Conservation (phyloP, 1,284 basidiomycete genomes). For the Heliocybe sulcata region DNA sequence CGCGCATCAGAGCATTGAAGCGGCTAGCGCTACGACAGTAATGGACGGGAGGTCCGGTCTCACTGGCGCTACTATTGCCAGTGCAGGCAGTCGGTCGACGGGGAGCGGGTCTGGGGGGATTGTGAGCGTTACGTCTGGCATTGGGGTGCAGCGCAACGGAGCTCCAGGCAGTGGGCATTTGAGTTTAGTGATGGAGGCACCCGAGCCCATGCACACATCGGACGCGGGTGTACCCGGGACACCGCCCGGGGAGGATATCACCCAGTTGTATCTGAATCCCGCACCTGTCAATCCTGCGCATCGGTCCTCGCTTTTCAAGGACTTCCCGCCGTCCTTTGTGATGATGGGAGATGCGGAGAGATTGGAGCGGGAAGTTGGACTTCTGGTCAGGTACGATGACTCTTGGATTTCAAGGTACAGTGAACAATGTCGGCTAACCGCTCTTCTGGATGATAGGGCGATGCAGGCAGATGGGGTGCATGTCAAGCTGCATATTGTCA, state of each 20-base stretch:
- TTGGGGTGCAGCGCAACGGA: not conserved
- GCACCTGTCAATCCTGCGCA: slow-evolving; percentile 14
- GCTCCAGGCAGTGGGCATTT: not conserved
- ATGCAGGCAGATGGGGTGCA: slow-evolving; percentile 26
- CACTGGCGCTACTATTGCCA: not conserved
- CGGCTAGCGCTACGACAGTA: not conserved
- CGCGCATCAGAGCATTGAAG: not conserved
- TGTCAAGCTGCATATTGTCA: slow-evolving; percentile 25
- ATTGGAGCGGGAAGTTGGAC: slow-evolving; percentile 26
- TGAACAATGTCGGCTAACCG: not conserved
- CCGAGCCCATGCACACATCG: not conserved
- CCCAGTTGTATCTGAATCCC: slow-evolving; percentile 4
- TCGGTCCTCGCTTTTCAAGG: slow-evolving; percentile 31
- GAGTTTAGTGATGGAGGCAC: not conserved
- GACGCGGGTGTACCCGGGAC: not conserved
- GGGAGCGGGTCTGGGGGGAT: not conserved
- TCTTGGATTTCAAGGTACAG: not conserved
- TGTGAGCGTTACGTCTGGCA: not conserved
- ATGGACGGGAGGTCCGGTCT: not conserved
- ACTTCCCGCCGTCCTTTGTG: slow-evolving; percentile 35
- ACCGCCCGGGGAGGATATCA: not conserved
- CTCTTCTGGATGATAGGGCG: slow-evolving; percentile 18
- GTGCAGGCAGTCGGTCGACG: not conserved
- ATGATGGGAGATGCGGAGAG: slow-evolving; percentile 32
- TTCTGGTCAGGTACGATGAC: slow-evolving; percentile 7